These are phyloP conservation scores for Ceratobasidium sp. DNA, from an alignment of 1,284 basidiomycete species.

Conservation along the genomic window DNA sequence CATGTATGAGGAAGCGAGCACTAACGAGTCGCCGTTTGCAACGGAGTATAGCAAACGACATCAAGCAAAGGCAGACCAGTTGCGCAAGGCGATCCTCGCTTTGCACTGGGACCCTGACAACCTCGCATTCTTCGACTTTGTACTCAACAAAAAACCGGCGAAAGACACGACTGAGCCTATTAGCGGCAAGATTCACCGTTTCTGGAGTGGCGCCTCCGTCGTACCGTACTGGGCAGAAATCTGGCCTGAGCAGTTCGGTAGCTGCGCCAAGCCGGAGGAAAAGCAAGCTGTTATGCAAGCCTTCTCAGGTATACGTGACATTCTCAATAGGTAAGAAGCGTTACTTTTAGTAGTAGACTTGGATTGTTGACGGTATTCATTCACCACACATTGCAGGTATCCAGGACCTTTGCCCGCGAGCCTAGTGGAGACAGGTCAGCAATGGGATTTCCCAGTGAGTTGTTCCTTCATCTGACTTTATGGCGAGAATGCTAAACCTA, in stretches of 20 bases:
- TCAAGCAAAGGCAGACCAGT: slow-evolving; percentile 65
- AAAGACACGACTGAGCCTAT: slow-evolving; percentile 68
- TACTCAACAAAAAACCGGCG: slow-evolving; percentile 59
- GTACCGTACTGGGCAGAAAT: slow-evolving; percentile 92
- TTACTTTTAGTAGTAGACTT: no score
- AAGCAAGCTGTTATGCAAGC: slow-evolving; percentile 78
- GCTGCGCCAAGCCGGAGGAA: no score
- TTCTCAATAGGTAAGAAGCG: slow-evolving; percentile 64
- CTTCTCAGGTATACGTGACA: slow-evolving; percentile 81
- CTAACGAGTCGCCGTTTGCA: slow-evolving; percentile 58
- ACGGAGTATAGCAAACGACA: slow-evolving; percentile 30
- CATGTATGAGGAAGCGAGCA: slow-evolving; percentile 67
- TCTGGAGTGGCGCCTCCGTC: slow-evolving; percentile 83
- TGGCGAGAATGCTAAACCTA: slow-evolving; percentile 56
- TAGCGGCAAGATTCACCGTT: slow-evolving; percentile 58
- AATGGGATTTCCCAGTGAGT: slow-evolving; percentile 71
- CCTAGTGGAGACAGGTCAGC: slow-evolving; percentile 81
- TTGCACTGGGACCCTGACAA: slow-evolving; percentile 86
- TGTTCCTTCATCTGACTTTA: background rate
- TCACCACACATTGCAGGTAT: slow-evolving; percentile 67
- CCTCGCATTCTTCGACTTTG: slow-evolving; percentile 91
- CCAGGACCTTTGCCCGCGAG: slow-evolving; percentile 85
- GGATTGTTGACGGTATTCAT: background rate
- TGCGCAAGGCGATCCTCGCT: slow-evolving; percentile 79
- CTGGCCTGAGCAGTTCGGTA: slow-evolving; percentile 73